These are phyloP conservation scores for Oryza glaberrima DNA, from an alignment of 176 grass and related monocot genomes.

Conservation along the genomic window DNA sequence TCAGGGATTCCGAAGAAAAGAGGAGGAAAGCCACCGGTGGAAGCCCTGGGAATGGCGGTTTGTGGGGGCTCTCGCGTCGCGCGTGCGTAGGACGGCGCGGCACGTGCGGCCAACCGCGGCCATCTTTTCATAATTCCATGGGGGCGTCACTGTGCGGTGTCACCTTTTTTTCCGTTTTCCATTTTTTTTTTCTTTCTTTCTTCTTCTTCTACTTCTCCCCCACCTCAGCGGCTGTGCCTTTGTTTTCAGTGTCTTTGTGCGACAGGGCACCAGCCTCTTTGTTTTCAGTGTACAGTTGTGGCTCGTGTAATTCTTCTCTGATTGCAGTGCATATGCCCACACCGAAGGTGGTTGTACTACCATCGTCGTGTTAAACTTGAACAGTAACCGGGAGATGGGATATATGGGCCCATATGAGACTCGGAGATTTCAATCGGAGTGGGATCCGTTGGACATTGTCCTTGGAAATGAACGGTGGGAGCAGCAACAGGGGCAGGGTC, in stretches of 20 bases:
- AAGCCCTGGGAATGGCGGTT: slow-evolving; percentile 42
- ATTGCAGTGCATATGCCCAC: neutral
- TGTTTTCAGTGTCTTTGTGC: no score
- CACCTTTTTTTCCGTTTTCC: neutral
- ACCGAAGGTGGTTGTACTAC: neutral
- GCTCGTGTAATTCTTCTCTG: neutral
- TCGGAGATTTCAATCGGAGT: no score
- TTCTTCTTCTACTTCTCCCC: no score
- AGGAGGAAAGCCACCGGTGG: slow-evolving; percentile 27
- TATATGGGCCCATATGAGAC: no score
- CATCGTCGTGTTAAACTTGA: neutral
- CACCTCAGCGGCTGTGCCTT: neutral
- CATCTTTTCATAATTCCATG: slow-evolving; percentile 3
- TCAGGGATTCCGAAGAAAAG: slow-evolving; percentile 26
- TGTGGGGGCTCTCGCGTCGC: slow-evolving; percentile 35
- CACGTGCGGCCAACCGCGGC: slow-evolving; percentile 48
- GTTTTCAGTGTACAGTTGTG: slow-evolving; percentile 4
- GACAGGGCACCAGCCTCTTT: slow-evolving; percentile 26
- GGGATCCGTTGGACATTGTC: no score
- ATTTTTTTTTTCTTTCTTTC: neutral
- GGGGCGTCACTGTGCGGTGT: slow-evolving; percentile 15
- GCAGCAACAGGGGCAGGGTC: no score
- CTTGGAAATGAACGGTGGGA: no score
- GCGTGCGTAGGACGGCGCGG: slow-evolving; percentile 42
- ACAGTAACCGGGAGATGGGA: neutral